Conservation (phyloP, 768 basidiomycete genomes). For the Boletellus sp. region DNA sequence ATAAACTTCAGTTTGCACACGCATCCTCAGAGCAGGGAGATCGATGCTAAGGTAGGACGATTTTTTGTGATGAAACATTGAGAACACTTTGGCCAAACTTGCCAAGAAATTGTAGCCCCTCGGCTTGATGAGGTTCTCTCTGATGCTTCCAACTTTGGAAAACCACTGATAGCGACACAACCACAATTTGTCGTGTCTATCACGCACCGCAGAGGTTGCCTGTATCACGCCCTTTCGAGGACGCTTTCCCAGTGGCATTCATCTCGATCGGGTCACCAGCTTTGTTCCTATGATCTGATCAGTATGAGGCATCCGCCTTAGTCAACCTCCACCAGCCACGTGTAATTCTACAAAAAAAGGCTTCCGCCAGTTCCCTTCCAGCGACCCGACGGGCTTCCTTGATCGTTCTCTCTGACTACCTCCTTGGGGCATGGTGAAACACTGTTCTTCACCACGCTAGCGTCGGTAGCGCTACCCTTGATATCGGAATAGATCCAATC, state of each 20-base stretch:
- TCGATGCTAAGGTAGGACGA: no score
- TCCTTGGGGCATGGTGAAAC: no score
- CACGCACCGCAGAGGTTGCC: slow-evolving; percentile 18
- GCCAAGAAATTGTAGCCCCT: slow-evolving; percentile 33
- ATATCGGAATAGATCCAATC: slow-evolving; percentile 32
- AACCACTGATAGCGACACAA: not conserved
- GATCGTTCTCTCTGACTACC: slow-evolving; percentile 34
- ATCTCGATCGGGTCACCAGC: slow-evolving; percentile 49
- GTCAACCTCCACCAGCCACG: slow-evolving; percentile 37
- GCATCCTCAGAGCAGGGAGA: no score
- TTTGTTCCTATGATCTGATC: slow-evolving; percentile 31
- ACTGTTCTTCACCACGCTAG: slow-evolving; percentile 34
- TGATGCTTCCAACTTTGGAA: slow-evolving; percentile 26
- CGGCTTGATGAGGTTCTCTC: slow-evolving; percentile 24
- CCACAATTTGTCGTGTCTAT: not conserved
- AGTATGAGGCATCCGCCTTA: not conserved
- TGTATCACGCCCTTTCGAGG: slow-evolving; percentile 21
- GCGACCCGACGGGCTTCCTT: slow-evolving; percentile 30
- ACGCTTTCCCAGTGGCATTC: slow-evolving; percentile 43
- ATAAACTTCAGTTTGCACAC: no score
- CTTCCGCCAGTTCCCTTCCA: slow-evolving; percentile 34
- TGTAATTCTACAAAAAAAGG: slow-evolving; percentile 50
- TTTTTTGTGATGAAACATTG: no score
- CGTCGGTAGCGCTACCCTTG: slow-evolving; percentile 32
- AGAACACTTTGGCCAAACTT: slow-evolving; percentile 32